A percentile compares a stretch with the other conserved stretches of the same genome.
Conservation (phyloP, 2,329 filamentous ascomycete species). For the Fusarium fracticaudum region DNA sequence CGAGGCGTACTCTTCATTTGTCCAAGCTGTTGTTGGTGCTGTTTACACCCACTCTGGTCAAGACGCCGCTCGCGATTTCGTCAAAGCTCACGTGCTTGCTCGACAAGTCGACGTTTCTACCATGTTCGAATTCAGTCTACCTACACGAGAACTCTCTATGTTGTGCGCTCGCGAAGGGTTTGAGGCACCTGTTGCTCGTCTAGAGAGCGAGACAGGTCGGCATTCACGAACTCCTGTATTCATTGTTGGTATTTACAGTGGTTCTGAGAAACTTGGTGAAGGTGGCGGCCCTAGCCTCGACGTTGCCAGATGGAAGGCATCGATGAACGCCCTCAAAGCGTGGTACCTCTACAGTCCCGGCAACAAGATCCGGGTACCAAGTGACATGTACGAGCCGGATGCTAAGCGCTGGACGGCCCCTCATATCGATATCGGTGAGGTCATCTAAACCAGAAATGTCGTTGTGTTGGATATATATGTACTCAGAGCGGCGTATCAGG, state of each 20-base stretch:
- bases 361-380: conserved; percentile 70
- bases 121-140: conserved; percentile 86
- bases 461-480: conserved; percentile 29
- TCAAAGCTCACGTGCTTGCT: conserved; percentile 83
- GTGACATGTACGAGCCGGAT: conserved; percentile 71
- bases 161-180: conserved; percentile 92
- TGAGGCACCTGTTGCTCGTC: conserved; percentile 83
- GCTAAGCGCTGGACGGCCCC: conserved; percentile 72
- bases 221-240: conserved; percentile 87
- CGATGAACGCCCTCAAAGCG: conserved; percentile 85
- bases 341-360: conserved; percentile 96
- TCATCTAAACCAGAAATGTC: conserved; percentile 57
- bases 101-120: conserved; percentile 78
- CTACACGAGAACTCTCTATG: conserved; percentile 82
- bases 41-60: conserved; percentile 87
- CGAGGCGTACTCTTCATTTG: conserved; percentile 76
- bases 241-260: conserved; percentile 93
- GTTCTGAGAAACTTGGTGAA: conserved; percentile 90
- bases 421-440: conserved; percentile 76
- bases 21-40: conserved; percentile 84
- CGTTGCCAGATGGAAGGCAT: conserved; percentile 80
- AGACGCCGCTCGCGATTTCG: conserved; percentile 81
- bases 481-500: conserved; percentile 31
- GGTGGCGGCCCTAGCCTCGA: conserved; percentile 82
- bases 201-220: conserved; percentile 91